Conservation (phyloP, 176 grass and related monocot species). For the Dactylis glomerata region DNA sequence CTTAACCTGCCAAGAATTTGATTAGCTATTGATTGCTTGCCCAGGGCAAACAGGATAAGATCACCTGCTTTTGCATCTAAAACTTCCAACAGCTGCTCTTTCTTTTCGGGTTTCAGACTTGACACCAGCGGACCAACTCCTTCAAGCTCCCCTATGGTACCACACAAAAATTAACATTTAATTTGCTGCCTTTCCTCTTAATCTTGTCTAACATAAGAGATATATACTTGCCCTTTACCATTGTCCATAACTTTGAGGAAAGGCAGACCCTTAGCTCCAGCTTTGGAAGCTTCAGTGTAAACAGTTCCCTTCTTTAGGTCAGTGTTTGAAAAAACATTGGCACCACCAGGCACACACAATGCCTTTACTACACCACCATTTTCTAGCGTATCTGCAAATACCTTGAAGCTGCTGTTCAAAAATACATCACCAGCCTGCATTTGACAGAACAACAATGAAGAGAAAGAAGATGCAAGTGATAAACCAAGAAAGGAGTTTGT, state of each 20-base stretch:
- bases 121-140: constrained; percentile 69
- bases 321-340: constrained; percentile 89
- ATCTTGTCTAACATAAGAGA: not conserved
- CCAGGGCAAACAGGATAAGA: constrained; percentile 92
- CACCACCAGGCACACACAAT: constrained; percentile 67
- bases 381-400: constrained; percentile 85
- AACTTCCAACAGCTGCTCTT: constrained; percentile 50
- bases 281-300: constrained; percentile 81
- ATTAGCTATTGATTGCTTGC: constrained; percentile 56
- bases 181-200: not conserved
- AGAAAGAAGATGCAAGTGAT: constrained; percentile 7
- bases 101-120: constrained; percentile 66
- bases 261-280: constrained; percentile 94
- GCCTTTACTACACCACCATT: constrained; percentile 76
- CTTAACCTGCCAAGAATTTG: constrained; percentile 75
- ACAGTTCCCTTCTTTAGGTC: constrained; percentile 91
- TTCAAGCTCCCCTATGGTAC: constrained; percentile 75
- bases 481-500: not conserved
- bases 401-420: constrained; percentile 68
- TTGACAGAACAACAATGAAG: constrained; percentile 18
- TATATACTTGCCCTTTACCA: constrained; percentile 45
- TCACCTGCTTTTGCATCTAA: constrained; percentile 62
- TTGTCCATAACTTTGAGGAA: constrained; percentile 90
- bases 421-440: constrained; percentile 84
- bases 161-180: not conserved